phyloP scores from a whole-genome alignment of 306 rosid species.

The Vigna unguiculata region DNA sequence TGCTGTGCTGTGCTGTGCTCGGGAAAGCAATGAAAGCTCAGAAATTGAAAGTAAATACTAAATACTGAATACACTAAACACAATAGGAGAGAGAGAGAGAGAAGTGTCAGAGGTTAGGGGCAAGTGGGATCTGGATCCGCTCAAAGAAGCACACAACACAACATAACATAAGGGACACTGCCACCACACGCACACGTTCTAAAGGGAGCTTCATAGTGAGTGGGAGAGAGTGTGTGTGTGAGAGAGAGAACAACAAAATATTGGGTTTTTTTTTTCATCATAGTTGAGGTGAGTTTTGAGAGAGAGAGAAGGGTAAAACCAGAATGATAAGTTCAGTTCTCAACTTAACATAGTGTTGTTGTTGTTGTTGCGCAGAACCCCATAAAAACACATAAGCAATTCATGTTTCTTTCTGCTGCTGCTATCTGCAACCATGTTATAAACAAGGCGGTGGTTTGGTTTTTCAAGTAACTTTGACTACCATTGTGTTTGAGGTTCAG shows the following conservation, averaged over 20 bases:
- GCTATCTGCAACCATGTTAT: slow-evolving; percentile 21
- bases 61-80: not conserved
- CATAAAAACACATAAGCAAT: slow-evolving; percentile 40
- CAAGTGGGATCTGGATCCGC: slow-evolving; percentile 76
- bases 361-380: slow-evolving; percentile 56
- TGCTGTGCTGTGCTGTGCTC: not conserved
- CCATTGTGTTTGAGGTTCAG: not conserved
- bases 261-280: too few species aligned
- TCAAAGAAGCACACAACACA: slow-evolving; percentile 41
- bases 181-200: not conserved
- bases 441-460: slow-evolving; percentile 62
- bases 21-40: slow-evolving; percentile 16
- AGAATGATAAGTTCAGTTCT: slow-evolving; percentile 28
- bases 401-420: slow-evolving; percentile 30
- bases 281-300: not conserved
- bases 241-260: slow-evolving; percentile 38
- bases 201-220: not conserved
- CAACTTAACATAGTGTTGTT: slow-evolving; percentile 33
- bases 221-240: not conserved
- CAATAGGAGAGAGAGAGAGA: not conserved
- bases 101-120: slow-evolving; percentile 63
- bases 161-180: not conserved
- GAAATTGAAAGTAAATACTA: not conserved
- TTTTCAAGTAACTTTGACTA: slow-evolving; percentile 59
- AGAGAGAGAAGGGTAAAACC: not conserved